Percentiles rank a stretch among this genome's conserved stretches.
These are phyloP conservation scores for Verbena officinalis DNA, from an alignment of 257 asterid species.

Conservation along the genomic window DNA sequence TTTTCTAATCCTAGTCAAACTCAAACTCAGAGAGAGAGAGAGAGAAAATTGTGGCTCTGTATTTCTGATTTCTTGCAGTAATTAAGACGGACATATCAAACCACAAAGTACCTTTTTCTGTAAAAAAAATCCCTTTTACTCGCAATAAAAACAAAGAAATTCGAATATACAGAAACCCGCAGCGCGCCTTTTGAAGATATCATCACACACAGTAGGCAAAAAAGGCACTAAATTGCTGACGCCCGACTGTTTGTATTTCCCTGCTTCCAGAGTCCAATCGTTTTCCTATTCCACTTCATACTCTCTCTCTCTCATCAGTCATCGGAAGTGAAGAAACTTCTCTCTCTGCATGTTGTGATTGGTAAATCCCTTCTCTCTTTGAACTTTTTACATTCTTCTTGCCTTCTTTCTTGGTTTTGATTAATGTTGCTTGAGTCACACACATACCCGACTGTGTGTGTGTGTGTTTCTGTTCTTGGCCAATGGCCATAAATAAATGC, in stretches of 20 bases:
- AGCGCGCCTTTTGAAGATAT: conserved; percentile 31
- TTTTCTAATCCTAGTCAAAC: too few species aligned
- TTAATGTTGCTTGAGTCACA: background rate
- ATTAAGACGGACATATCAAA: background rate
- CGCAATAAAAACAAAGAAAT: background rate
- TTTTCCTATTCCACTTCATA: too few species aligned
- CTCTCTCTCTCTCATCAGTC: background rate
- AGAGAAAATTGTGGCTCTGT: too few species aligned
- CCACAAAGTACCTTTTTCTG: background rate
- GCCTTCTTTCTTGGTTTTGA: background rate
- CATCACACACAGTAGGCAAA: background rate
- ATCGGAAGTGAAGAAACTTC: background rate
- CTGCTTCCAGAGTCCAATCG: background rate
- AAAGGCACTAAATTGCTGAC: conserved; percentile 3
- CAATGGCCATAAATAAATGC: background rate
- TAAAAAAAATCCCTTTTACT: background rate
- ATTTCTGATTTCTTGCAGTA: background rate
- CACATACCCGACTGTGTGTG: background rate
- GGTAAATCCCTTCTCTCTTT: background rate
- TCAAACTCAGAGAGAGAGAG: too few species aligned
- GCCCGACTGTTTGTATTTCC: conserved; percentile 6
- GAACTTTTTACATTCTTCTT: background rate
- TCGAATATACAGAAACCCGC: background rate
- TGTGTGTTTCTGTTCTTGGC: conserved; percentile 20
- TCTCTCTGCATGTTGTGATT: conserved; percentile 1